Conservation (phyloP, 768 basidiomycete genomes). For the Krasilnikovozyma curviuscula region DNA sequence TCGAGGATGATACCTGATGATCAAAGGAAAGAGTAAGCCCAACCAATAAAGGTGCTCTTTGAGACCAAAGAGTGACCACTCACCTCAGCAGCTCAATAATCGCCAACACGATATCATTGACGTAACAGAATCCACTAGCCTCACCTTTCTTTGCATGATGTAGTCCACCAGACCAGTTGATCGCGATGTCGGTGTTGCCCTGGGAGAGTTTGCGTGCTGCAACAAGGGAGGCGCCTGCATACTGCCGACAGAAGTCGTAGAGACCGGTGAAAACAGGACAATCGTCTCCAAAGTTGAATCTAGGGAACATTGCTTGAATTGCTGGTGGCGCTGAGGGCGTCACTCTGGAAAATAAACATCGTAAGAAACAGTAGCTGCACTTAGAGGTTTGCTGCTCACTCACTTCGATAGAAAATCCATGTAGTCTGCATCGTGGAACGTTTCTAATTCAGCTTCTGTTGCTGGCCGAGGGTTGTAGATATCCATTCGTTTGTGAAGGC, state of each 20-base stretch:
- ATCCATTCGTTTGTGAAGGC: slow-evolving; percentile 85
- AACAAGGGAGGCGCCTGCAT: slow-evolving; percentile 75
- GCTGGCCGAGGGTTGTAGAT: slow-evolving; percentile 78
- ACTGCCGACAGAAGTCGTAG: slow-evolving; percentile 86
- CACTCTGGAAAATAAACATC: neutral
- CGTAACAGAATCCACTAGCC: slow-evolving; percentile 95
- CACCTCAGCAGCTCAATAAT: slow-evolving; percentile 81
- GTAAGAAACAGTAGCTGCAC: neutral
- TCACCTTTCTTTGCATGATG: slow-evolving; percentile 97
- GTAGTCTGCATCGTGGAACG: slow-evolving; percentile 88
- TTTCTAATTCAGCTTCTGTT: slow-evolving; percentile 69
- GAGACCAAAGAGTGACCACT: slow-evolving; percentile 5
- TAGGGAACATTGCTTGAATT: slow-evolving; percentile 43
- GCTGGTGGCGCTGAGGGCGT: slow-evolving; percentile 14
- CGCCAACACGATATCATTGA: slow-evolving; percentile 88
- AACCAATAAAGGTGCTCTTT: neutral
- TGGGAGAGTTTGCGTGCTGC: slow-evolving; percentile 72
- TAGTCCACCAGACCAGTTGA: slow-evolving; percentile 96
- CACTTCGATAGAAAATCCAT: slow-evolving; percentile 85
- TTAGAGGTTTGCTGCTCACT: slow-evolving; percentile 14
- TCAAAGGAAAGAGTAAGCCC: neutral
- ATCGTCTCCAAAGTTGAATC: slow-evolving; percentile 89
- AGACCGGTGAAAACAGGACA: slow-evolving; percentile 90
- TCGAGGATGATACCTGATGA: slow-evolving; percentile 60
- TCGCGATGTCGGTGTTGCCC: slow-evolving; percentile 80